Percentiles rank a stretch among this genome's conserved stretches.
phyloP scores from a whole-genome alignment of 768 basidiomycete genomes.

The Plicaturopsis crispa region DNA sequence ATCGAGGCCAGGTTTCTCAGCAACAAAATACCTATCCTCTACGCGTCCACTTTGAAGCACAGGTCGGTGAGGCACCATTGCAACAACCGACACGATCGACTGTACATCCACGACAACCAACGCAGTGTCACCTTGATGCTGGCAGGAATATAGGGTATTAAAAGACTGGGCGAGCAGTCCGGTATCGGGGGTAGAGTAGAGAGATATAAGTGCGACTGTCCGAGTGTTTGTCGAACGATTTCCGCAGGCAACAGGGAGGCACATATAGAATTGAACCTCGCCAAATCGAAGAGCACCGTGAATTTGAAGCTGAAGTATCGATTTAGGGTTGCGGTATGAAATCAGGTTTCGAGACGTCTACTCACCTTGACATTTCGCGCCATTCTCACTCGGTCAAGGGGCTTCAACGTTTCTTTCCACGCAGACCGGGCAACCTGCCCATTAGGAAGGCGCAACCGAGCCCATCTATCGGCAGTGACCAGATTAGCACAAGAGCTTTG shows the following conservation, averaged over 20 bases:
- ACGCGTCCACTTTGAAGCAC: constrained; percentile 5
- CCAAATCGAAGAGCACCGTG: constrained; percentile 3
- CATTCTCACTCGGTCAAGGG: neutral
- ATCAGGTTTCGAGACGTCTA: neutral
- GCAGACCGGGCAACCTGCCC: constrained; percentile 14
- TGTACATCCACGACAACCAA: constrained; percentile 8
- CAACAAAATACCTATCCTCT: constrained; percentile 13
- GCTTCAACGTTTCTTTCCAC: constrained; percentile 9
- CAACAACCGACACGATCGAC: constrained; percentile 15
- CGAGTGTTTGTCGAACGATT: too few species aligned
- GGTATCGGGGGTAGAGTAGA: constrained; percentile 11
- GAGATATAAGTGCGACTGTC: constrained; percentile 12
- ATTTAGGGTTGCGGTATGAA: neutral
- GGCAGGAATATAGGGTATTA: constrained; percentile 13
- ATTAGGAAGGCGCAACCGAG: constrained; percentile 13
- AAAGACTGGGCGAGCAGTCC: constrained; percentile 11
- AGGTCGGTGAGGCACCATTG: constrained; percentile 17
- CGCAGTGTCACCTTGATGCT: constrained; percentile 1
- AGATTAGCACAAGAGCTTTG: neutral
- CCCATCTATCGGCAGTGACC: constrained; percentile 10
- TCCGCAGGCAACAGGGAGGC: neutral
- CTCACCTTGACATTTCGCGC: constrained; percentile 14
- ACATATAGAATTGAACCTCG: constrained; percentile 14
- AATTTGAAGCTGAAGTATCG: neutral
- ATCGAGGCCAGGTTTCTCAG: constrained; percentile 21